Evolutionary conservation across 2,329 filamentous ascomycete genomes (phyloP), one percentile per base, ranked within the genome.

Genomic region (Sporothrix curviconia): DNA sequence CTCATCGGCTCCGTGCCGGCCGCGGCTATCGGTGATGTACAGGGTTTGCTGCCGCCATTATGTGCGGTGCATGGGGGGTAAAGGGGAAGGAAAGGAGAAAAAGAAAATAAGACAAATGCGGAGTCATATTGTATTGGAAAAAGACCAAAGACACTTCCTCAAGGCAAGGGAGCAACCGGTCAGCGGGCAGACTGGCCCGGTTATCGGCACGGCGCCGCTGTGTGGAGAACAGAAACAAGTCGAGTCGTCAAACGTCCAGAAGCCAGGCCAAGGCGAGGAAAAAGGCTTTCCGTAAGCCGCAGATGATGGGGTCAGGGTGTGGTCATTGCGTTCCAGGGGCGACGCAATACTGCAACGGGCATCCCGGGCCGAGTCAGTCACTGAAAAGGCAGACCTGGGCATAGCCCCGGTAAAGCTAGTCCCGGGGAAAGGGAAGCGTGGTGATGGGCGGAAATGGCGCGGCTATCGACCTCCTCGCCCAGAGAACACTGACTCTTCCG

Each of bases 361-460:
- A 34, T n/a, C n/a, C n/a, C n/a, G n/a, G 8, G 2, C 4, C 17
- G 34, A 14, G 7, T 19, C 32, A 22, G 12, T 2, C 14, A 34
- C 3, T 22, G 8, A 19, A 46, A 36, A 37, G 22, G 3, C 6
- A 11, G 8, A 30, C n/a, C 12, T 37, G 32, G 7, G 25, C 28
- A 19, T 47, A n/a, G n/a, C 44, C 44, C 44, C 44, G 28, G 44
- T 19, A 47, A 47, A 50, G 19, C 47, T 50, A 37, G 47, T 37
- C 17, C 30, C 25, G 17, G n/a, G 32, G 14, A 36, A 5, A 15
- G 32, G 32, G 19, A 19, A 14, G 22, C 2, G 4, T 14, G 11
- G n/a, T 22, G 28, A 9, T 25, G 44, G 9, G 44, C 28, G 44
- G 28, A 49, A 49, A 49, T 49, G 19, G n/a, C 19, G 28, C 22